These are phyloP conservation scores for Raphanus sativus DNA, from an alignment of 345 rosid species.

Conservation along the genomic window DNA sequence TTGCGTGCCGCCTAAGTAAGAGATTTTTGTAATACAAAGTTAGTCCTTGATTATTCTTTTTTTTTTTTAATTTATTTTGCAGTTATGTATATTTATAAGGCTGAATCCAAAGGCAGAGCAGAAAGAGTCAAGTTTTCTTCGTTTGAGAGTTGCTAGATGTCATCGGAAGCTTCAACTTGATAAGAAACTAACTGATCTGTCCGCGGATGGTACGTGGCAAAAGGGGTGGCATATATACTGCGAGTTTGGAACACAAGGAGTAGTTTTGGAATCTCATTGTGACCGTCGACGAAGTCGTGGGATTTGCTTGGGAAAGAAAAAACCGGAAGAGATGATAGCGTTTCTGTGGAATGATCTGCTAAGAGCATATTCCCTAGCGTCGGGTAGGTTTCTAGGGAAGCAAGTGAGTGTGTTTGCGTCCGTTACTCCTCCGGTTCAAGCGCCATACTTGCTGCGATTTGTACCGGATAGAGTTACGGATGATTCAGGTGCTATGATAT, in stretches of 20 bases:
- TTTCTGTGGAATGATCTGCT: conserved; percentile 81
- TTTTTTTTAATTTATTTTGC: not conserved
- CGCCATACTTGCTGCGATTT: conserved; percentile 76
- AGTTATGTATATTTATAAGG: conserved; percentile 65
- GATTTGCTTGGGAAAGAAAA: conserved; percentile 47
- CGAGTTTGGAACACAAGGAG: conserved; percentile 78
- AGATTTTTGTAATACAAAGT: not conserved
- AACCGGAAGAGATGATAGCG: conserved; percentile 36
- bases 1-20: not conserved
- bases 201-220: conserved; percentile 53
- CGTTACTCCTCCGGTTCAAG: conserved; percentile 86
- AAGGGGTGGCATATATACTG: conserved; percentile 70
- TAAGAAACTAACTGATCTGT: conserved; percentile 41
- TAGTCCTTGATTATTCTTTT: not conserved
- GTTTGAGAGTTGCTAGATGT: conserved; percentile 57
- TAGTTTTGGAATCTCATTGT: conserved; percentile 51
- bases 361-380: conserved; percentile 60
- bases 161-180: conserved; percentile 73
- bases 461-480: conserved; percentile 91
- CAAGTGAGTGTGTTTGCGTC: conserved; percentile 55
- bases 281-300: conserved; percentile 42
- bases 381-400: conserved; percentile 52
- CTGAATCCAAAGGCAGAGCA: conserved; percentile 44
- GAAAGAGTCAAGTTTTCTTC: conserved; percentile 47
- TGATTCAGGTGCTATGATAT: conserved; percentile 92